Base-by-base conservation (phyloP, 1,284 basidiomycete genomes). In the Cryptococcus neoformans region DNA sequence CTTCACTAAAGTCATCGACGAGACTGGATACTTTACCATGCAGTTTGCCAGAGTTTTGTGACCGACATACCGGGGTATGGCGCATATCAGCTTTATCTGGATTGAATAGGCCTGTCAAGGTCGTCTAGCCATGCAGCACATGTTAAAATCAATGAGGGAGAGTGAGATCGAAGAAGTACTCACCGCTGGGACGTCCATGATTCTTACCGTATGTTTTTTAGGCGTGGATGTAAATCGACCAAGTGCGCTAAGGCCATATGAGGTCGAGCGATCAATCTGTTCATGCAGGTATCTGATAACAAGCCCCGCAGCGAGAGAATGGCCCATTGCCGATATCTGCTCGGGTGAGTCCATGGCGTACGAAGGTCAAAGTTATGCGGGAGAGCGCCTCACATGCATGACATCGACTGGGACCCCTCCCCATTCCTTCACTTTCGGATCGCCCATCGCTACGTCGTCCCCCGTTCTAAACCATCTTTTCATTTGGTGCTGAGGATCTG, bases 391-490 rank as follows among this genome's bases (percentile, higher is more conserved):
- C 54, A 74, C 73, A 53, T 75, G 74, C 70, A 77, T 72, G 38
- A 77, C 57, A 51, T 77, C 75, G 8, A 77, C 75, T 11, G 68
- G 55, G 6, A 65, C 55, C 1, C 71, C 71, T 1, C 73, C 70
- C 67, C 67, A 70, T 49, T 67, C 60, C 47, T 66, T 57, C 11
- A 74, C 73, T 57, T 77, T 77, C 14, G 64, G 59, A 56, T 77
- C 75, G 9, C 65, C 65, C 44, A 67, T 47, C 2, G 56, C 49
- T 0, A 73, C 62, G 42, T 67, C 69, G 0, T 62, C 61, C 6
- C 6, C 72, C 0, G 73, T 74, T 21, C 75, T 59, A 60, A 76
- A 76, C 75, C 75, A 76, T 37, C 64, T 64, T 10, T 71, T 69
- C 47, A 72, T 63, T 51, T 70, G 62, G n/a, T 51, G 52, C 16